phyloP scores from a whole-genome alignment of 495 filamentous ascomycete species.

The Penicillium coffeae region DNA sequence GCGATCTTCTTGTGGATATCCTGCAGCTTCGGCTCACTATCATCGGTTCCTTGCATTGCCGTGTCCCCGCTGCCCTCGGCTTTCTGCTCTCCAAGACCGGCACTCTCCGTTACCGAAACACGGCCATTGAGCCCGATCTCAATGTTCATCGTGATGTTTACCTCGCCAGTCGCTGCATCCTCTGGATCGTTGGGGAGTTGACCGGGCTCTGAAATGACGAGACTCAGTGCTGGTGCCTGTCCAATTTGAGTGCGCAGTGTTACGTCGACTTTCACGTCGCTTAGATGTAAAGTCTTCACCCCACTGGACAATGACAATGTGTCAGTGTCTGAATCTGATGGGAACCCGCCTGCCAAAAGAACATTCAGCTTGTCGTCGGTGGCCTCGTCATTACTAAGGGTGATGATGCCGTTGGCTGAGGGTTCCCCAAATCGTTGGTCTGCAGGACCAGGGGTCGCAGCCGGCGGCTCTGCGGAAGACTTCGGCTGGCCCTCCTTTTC shows the following conservation, averaged over 20 bases:
- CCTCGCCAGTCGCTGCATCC: slow-evolving; percentile 1
- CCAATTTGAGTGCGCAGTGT: slow-evolving; percentile 44
- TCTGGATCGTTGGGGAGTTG: not conserved
- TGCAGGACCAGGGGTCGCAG: not conserved
- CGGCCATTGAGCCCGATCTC: slow-evolving; percentile 61
- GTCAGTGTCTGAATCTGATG: not conserved
- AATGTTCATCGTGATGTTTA: slow-evolving; percentile 41
- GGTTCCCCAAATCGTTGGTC: slow-evolving; percentile 2
- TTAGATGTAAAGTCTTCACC: slow-evolving; percentile 1
- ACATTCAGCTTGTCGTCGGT: slow-evolving; percentile 33
- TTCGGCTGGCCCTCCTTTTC: slow-evolving; percentile 7
- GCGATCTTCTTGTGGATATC: slow-evolving; percentile 38
- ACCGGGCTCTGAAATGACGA: slow-evolving; percentile 33
- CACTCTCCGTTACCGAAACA: slow-evolving; percentile 43
- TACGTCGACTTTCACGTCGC: slow-evolving; percentile 41
- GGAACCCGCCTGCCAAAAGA: slow-evolving; percentile 19
- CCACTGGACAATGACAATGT: not conserved
- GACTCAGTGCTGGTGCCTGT: slow-evolving; percentile 41
- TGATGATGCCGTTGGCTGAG: slow-evolving; percentile 15
- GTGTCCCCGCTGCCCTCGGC: slow-evolving; percentile 10
- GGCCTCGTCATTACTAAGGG: slow-evolving; percentile 40
- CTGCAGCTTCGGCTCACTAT: slow-evolving; percentile 24
- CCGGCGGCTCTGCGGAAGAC: not conserved
- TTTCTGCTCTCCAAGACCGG: slow-evolving; percentile 27
- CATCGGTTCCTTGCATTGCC: slow-evolving; percentile 22